Evolutionary conservation across 148 eudicot genomes (phyloP), one percentile per base, ranked within the genome.

Genomic region (Diospyros kaki): DNA sequence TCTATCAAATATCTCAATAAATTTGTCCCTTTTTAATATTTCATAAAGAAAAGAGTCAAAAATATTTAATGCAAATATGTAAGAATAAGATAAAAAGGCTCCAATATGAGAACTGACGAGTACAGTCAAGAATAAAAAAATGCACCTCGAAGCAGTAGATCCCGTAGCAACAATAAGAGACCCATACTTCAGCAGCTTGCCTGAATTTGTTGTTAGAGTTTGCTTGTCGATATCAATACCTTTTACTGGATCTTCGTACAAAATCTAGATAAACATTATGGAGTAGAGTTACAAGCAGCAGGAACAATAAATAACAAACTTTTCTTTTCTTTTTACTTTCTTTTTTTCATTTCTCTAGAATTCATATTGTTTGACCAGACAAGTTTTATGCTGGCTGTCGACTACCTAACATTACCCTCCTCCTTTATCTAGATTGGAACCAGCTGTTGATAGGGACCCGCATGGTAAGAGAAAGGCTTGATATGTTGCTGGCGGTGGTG

Each of bases 141-240:
- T 44, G n/a, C 83, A 95, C 99, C 99, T 93, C 63, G 97, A 88
- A 48, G 99, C 97, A 60, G 97, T 86, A 81, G 90, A 90, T 67
- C 99, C 99, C 38, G 99, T 95, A 65, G 98, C 96, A 85, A 93
- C 76, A 50, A 95, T 88, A 70, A 95, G 93, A 68, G 91, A 81
- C 52, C 99, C 99, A 75, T 95, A 92, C 85, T 95, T 95, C 4
- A 95, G 83, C 76, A 88, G 72, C 79, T 93, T 95, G 77, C 99
- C 98, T 42, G 99, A 95, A 72, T 86, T 85, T 72, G 99, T 95
- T 72, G 76, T 88, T 64, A 95, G 77, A 69, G 97, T 93, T 74
- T 95, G 90, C 87, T 89, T 91, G 61, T 89, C 91, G 43, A 86
- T 87, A 79, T 95, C 84, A 76, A 93, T 59, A 65, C 71, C 84